These are phyloP conservation scores for Polyporus tsugae DNA, from an alignment of 1,284 basidiomycete genomes.

Conservation along the genomic window DNA sequence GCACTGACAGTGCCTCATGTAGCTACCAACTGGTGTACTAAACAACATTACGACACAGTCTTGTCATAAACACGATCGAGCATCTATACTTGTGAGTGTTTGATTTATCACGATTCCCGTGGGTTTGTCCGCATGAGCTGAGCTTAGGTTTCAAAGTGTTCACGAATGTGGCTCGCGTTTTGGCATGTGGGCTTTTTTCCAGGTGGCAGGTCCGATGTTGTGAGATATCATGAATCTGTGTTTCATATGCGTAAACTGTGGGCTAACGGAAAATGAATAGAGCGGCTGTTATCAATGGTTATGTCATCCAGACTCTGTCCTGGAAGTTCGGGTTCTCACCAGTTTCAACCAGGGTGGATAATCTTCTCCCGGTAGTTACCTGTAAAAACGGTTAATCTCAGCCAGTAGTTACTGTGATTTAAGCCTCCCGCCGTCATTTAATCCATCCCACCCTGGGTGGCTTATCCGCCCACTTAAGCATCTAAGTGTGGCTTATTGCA, in stretches of 20 bases:
- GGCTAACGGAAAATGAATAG: slow-evolving; percentile 11
- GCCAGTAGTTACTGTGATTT: too few relatives aligned
- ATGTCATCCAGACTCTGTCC: slow-evolving; percentile 50
- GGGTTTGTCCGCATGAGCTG: too few relatives aligned
- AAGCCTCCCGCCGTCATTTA: too few relatives aligned
- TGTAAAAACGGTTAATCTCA: too few relatives aligned
- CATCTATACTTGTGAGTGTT: slow-evolving; percentile 50
- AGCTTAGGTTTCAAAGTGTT: slow-evolving; percentile 46
- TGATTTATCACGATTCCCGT: too few relatives aligned
- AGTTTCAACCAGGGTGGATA: too few relatives aligned
- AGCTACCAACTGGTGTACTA: too few relatives aligned
- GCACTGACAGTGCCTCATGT: background rate
- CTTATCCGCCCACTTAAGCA: too few relatives aligned
- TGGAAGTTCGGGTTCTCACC: slow-evolving; percentile 53
- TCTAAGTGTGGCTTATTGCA: too few relatives aligned
- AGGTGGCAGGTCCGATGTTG: slow-evolving; percentile 52
- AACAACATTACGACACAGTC: slow-evolving; percentile 30
- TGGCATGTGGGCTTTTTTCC: slow-evolving; percentile 52
- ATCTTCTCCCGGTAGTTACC: too few relatives aligned
- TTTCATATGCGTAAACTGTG: too few relatives aligned
- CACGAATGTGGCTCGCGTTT: slow-evolving; percentile 53
- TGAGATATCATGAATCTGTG: slow-evolving; percentile 39
- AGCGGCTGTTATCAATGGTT: slow-evolving; percentile 50
- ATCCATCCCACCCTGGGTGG: too few relatives aligned
- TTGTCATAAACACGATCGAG: slow-evolving; percentile 52